phyloP scores from a whole-genome alignment of 2,329 filamentous ascomycete genomes.

The Blastomyces parvus region DNA sequence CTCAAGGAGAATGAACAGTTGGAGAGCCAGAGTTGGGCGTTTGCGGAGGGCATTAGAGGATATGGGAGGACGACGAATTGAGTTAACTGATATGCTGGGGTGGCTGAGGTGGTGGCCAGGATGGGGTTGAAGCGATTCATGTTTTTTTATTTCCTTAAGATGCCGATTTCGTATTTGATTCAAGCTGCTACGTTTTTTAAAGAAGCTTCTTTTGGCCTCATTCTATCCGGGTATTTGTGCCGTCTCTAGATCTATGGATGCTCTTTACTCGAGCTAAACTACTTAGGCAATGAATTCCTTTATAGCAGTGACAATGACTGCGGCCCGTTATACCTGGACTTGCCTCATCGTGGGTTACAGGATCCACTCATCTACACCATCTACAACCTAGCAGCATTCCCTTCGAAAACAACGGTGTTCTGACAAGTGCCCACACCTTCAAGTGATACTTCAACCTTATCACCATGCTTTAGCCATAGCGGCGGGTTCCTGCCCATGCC shows the following conservation, averaged over 20 bases:
- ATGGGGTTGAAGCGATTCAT: neutral
- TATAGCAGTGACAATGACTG: neutral
- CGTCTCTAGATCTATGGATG: neutral
- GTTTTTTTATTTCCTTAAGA: neutral
- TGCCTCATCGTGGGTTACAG: neutral
- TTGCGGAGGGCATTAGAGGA: constrained; percentile 87
- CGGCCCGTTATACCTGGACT: neutral
- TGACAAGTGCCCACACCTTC: constrained; percentile 53
- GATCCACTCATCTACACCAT: neutral
- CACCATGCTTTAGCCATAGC: constrained; percentile 60
- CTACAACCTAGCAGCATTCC: constrained; percentile 30
- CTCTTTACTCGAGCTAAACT: neutral
- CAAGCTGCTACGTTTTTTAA: neutral
- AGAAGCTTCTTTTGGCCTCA: neutral
- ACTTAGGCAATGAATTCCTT: neutral
- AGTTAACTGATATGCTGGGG: neutral
- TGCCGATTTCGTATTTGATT: neutral
- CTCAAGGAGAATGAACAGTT: constrained; percentile 76
- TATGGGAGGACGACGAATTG: constrained; percentile 65
- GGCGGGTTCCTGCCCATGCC: constrained; percentile 59
- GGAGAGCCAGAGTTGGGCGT: constrained; percentile 95
- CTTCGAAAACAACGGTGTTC: constrained; percentile 38
- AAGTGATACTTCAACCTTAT: constrained; percentile 58
- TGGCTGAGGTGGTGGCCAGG: neutral
- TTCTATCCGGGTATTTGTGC: neutral